Evolutionary conservation across 176 grass and related monocot species (phyloP), one percentile per base, ranked within the genome.

Genomic region (Zoysia pacifica): DNA sequence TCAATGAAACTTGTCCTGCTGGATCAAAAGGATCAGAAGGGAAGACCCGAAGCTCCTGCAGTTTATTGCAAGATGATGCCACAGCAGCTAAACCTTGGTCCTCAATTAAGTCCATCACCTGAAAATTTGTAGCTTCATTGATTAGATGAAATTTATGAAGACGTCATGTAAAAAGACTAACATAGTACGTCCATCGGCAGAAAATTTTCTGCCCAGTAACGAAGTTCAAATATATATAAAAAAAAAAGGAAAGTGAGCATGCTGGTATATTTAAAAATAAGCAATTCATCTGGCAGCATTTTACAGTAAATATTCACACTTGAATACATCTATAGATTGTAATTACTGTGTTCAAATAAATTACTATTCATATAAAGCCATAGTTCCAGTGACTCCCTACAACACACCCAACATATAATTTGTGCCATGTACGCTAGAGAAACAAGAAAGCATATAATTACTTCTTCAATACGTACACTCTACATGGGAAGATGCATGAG

Each of bases 91-190:
- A 69, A 56, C 91, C 91, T 52, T 48, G 46, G 69, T 91, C 91
- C 49, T 86, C 91, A 50, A 94, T 94, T 13, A 86, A 82, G 69
- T 91, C 89, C 89, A 89, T 87, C 69, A 94, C 89, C 92, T 94
- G 81, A 63, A 72, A 81, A 87, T 37, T 70, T 50, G 15, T 20
- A 79, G 20, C 28, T 73, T 73, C 12, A 48, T 65, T 20, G 11
- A 59, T 87, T 69, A 69, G 40, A 74, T 54, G 3, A 69, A 67
- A 62, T 62, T 62, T 35, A 62, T 36, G 58, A 20, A 19, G 6
- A 28, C 3, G 28, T 28, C 28, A 28, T 28, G 28, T 28, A 28
- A 20, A 9, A 2, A 60, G n/a, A 20, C 16, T 56, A 18, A 56
- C 5, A 56, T 5, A 56, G 12, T 16, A 53, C 14, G 48, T 9